A percentile compares a stretch with the other conserved stretches of the same genome.
Evolutionary conservation across 164 flowering plant species (phyloP).

Genomic region (Annona squamosa): DNA sequence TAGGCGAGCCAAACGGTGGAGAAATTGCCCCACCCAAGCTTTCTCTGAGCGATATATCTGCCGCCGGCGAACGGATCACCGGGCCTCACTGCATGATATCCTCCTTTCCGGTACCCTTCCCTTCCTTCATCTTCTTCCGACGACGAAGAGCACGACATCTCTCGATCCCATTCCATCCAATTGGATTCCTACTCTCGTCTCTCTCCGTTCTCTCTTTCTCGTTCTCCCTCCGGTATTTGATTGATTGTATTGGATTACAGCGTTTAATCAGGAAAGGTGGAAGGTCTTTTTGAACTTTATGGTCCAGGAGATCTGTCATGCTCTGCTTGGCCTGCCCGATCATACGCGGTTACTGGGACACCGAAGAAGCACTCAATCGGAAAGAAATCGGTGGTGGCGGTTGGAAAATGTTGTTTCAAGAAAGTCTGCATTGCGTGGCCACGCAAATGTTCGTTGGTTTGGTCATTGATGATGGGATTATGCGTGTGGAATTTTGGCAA

Average conservation of each 20-base stretch:
- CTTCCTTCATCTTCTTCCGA: constrained; percentile 79
- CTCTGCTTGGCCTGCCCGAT: not conserved
- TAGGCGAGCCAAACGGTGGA: constrained; percentile 98
- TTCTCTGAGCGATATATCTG: constrained; percentile 80
- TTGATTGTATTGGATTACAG: not conserved
- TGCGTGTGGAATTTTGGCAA: no score
- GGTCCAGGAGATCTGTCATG: not conserved
- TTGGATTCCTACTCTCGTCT: not conserved
- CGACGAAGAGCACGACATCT: constrained; percentile 73
- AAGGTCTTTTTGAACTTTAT: not conserved
- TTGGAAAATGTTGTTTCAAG: no score
- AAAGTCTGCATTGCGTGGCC: no score
- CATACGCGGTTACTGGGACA: not conserved
- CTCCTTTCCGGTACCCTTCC: constrained; percentile 89
- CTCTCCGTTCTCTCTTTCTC: not conserved
- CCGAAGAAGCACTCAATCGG: no score
- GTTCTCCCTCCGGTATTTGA: not conserved
- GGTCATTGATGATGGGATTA: no score
- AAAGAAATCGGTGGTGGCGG: no score
- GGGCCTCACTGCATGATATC: constrained; percentile 79
- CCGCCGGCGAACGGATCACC: constrained; percentile 82
- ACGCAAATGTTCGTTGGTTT: no score
- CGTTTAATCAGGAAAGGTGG: not conserved
- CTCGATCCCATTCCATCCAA: not conserved
- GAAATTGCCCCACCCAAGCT: constrained; percentile 98